These are phyloP conservation scores for Hygrocybe coccinea DNA, from an alignment of 768 basidiomycete species.

Conservation along the genomic window DNA sequence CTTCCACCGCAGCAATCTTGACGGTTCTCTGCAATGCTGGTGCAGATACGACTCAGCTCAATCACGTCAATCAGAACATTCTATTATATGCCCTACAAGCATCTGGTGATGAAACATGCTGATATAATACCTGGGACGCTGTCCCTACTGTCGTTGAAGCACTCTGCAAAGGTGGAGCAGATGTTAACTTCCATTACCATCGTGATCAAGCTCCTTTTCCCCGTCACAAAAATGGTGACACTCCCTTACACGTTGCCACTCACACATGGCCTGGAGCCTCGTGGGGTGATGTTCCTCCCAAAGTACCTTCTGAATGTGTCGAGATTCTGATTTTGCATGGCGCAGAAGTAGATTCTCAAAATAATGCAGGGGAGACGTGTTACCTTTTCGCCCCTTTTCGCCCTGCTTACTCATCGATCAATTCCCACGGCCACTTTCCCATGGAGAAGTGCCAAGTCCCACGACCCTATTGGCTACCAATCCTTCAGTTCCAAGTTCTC, in stretches of 20 bases:
- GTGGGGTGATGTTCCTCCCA: neutral
- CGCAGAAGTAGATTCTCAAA: neutral
- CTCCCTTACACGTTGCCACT: neutral
- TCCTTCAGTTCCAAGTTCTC: too few relatives aligned
- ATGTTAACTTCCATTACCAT: neutral
- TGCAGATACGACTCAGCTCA: neutral
- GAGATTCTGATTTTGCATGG: neutral
- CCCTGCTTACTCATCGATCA: too few relatives aligned
- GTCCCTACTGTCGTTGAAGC: neutral
- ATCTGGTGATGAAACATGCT: neutral
- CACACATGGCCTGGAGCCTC: neutral
- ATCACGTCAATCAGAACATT: neutral
- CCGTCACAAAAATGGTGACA: neutral
- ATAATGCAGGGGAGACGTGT: neutral
- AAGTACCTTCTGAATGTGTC: neutral
- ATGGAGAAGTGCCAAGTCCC: too few relatives aligned
- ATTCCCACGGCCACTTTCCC: too few relatives aligned
- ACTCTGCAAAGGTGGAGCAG: neutral
- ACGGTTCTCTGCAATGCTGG: neutral
- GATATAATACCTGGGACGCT: neutral
- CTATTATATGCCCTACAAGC: neutral
- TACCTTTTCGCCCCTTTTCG: too few relatives aligned
- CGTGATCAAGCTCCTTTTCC: neutral
- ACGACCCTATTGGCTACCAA: too few relatives aligned
- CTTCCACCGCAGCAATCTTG: neutral